Evolutionary conservation across 257 asterid genomes (phyloP).

Genomic region (Forsythia suspensa): DNA sequence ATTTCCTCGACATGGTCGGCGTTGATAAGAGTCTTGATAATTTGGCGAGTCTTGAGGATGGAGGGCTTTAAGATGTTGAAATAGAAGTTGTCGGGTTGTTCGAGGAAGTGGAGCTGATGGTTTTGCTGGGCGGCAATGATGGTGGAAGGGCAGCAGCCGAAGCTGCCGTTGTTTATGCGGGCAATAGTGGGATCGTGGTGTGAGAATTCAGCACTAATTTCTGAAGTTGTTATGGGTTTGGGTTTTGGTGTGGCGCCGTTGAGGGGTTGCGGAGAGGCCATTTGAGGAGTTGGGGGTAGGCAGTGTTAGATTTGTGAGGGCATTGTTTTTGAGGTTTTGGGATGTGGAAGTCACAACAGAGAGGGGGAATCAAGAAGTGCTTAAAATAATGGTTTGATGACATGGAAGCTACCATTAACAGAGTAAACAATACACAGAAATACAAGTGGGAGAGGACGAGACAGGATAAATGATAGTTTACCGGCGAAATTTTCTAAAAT

Average conservation of each 20-base stretch:
- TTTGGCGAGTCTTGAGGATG: constrained; percentile 51
- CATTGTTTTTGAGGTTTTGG: neutral
- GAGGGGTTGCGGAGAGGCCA: constrained; percentile 8
- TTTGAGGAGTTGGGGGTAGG: neutral
- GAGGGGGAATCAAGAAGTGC: neutral
- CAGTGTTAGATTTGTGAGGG: neutral
- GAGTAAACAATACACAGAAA: neutral
- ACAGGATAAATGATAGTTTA: neutral
- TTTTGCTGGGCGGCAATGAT: constrained; percentile 70
- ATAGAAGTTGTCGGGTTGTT: constrained; percentile 77
- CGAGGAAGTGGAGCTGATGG: constrained; percentile 70
- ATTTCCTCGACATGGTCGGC: constrained; percentile 73
- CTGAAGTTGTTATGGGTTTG: constrained; percentile 14
- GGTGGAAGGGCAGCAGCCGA: constrained; percentile 84
- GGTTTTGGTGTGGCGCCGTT: neutral
- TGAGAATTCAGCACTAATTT: constrained; percentile 36
- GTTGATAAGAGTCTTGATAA: constrained; percentile 61
- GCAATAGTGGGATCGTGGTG: constrained; percentile 34
- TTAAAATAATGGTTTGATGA: neutral
- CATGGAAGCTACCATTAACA: constrained; percentile 8
- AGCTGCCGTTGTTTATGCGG: constrained; percentile 47
- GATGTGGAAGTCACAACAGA: neutral
- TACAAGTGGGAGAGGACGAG: neutral
- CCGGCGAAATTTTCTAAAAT: neutral
- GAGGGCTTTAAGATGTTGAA: constrained; percentile 67